Evolutionary conservation across 805 yeast species (phyloP).

Genomic region (Clavispora fructus): DNA sequence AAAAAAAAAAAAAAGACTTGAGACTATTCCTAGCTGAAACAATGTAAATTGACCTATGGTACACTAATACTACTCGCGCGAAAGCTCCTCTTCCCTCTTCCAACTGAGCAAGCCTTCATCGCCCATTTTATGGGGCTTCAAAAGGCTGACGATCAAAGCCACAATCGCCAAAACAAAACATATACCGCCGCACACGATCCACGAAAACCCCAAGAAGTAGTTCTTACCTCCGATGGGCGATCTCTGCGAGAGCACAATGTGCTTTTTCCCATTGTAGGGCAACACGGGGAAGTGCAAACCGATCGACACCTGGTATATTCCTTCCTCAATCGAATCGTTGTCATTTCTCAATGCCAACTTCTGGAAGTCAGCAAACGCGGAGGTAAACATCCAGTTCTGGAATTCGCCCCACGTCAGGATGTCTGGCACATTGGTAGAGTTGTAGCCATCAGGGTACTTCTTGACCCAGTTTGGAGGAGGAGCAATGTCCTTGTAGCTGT

Average conservation of each 20-base stretch:
- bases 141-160: constrained; percentile 49
- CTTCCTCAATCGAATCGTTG: constrained; percentile 47
- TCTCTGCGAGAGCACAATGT: constrained; percentile 61
- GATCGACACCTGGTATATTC: constrained; percentile 57
- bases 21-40: background rate
- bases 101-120: constrained; percentile 69
- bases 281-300: constrained; percentile 79
- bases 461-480: constrained; percentile 46
- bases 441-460: constrained; percentile 39
- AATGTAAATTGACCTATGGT: background rate
- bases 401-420: constrained; percentile 39
- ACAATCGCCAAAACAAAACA: constrained; percentile 54
- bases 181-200: constrained; percentile 72
- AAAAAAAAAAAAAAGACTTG: no score
- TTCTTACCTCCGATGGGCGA: constrained; percentile 76
- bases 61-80: constrained; percentile 5
- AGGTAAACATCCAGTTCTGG: constrained; percentile 44
- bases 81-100: constrained; percentile 44
- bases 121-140: constrained; percentile 67
- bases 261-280: constrained; percentile 63
- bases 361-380: constrained; percentile 38
- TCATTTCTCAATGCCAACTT: constrained; percentile 59
- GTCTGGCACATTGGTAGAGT: constrained; percentile 39
- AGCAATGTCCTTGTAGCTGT: constrained; percentile 30
- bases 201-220: constrained; percentile 62